Evolutionary conservation across 345 rosid species (phyloP), one percentile per base, ranked within the genome.

Genomic region (Aegle marmelos): DNA sequence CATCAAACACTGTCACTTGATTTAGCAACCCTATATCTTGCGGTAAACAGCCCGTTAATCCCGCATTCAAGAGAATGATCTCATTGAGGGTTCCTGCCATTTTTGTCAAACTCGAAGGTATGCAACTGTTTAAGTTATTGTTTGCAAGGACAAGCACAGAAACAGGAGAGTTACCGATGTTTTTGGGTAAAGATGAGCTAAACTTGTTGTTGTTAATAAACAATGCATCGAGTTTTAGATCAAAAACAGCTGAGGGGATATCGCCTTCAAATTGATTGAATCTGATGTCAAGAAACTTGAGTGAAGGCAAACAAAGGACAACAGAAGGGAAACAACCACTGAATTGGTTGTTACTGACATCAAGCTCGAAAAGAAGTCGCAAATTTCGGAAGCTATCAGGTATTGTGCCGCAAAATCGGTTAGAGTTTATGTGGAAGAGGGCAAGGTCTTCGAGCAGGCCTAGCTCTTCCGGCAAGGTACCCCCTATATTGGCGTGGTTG

Each of bases 151-250:
- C 98, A 50, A 92, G 75, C 66, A 90, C 97, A 1, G 98, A 93
- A 57, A 89, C 97, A 0, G 93, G 80, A 21, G 97, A 95, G 82
- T 92, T 90, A 0, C 97, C 98, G 0, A 93, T 76, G 85, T 93
- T 95, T 2, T n/a, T 31, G 0, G 98, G 98, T 54, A 93, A 8
- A 14, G 88, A 69, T 24, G 91, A 88, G 65, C 61, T 79, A 82
- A 95, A 95, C n/a, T 88, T 88, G 83, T 95, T 95, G 91, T 90
- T 67, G 85, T 95, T 95, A 59, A 95, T 83, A 79, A 95, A 95
- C 63, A 95, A 78, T 3, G 98, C 98, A 39, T 95, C 98, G 7
- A 95, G 97, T 48, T 87, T 83, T 69, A 90, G 53, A 73, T 93
- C 90, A 67, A 91, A 95, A 57, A 95, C 82, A 41, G 82, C 58